Conservation (phyloP, 2,329 filamentous ascomycete genomes). For the Trichoderma lentiforme region DNA sequence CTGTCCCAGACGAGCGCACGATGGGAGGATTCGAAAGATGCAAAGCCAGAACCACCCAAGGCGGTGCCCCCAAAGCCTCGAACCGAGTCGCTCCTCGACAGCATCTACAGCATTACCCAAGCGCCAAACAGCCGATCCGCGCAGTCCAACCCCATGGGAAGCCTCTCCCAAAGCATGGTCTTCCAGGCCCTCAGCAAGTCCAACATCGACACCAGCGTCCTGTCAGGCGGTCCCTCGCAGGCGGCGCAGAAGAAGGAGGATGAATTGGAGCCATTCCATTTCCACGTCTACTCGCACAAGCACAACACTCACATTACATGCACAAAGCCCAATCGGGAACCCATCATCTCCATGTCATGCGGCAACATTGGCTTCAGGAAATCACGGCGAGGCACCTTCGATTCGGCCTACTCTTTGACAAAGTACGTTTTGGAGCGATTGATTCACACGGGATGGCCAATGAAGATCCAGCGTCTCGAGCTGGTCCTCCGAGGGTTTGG, state of each 20-base stretch:
- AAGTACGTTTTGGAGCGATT: slow-evolving; percentile 81
- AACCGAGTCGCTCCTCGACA: slow-evolving; percentile 33
- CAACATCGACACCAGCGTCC: slow-evolving; percentile 33
- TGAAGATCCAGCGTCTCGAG: slow-evolving; percentile 74
- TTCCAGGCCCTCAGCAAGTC: slow-evolving; percentile 37
- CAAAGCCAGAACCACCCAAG: slow-evolving; percentile 24
- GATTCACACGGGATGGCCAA: slow-evolving; percentile 73
- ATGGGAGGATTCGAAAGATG: slow-evolving; percentile 27
- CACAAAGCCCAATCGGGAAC: slow-evolving; percentile 73
- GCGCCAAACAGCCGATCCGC: slow-evolving; percentile 19
- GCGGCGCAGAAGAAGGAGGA: slow-evolving; percentile 32
- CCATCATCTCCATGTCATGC: slow-evolving; percentile 74
- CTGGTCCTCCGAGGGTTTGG: slow-evolving; percentile 84
- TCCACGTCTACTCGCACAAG: slow-evolving; percentile 82
- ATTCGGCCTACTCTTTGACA: slow-evolving; percentile 86
- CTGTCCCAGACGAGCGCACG: slow-evolving; percentile 40
- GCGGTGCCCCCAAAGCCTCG: slow-evolving; percentile 26
- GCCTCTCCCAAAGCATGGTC: slow-evolving; percentile 38
- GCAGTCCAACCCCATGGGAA: slow-evolving; percentile 32
- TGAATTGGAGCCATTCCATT: slow-evolving; percentile 66
- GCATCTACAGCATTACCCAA: slow-evolving; percentile 32
- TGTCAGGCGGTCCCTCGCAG: slow-evolving; percentile 26
- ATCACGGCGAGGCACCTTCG: slow-evolving; percentile 74
- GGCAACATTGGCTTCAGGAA: slow-evolving; percentile 94
- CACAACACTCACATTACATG: slow-evolving; percentile 96